Evolutionary conservation across 495 filamentous ascomycete species (phyloP).

Genomic region (Penicillium canescens): DNA sequence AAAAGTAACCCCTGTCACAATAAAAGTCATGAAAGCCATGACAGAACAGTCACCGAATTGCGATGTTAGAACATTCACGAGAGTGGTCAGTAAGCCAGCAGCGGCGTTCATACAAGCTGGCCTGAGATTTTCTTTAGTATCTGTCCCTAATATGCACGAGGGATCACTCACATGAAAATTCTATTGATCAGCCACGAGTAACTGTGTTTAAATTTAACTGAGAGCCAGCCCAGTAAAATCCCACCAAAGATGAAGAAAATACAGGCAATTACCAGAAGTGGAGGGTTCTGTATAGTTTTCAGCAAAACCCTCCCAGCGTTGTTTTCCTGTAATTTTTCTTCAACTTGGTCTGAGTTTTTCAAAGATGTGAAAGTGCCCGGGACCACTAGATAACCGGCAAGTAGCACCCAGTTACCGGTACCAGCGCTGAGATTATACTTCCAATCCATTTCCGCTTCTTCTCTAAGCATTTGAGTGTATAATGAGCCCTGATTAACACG

Average conservation of each 20-base stretch:
- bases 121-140: conserved; percentile 6
- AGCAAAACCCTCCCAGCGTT: conserved; percentile 14
- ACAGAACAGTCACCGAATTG: conserved; percentile 39
- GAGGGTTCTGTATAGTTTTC: conserved; percentile 22
- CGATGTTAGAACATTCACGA: conserved; percentile 14
- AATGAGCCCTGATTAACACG: too few species aligned
- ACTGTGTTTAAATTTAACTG: conserved; percentile 18
- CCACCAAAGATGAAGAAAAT: conserved; percentile 16
- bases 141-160: neutral
- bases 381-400: conserved; percentile 37
- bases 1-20: neutral
- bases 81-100: conserved; percentile 50
- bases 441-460: too few species aligned
- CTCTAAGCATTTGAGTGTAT: too few species aligned
- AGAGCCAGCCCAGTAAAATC: conserved; percentile 18
- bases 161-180: conserved; percentile 24
- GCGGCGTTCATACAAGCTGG: conserved; percentile 39
- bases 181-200: conserved; percentile 33
- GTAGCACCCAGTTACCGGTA: conserved; percentile 31
- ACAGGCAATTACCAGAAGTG: conserved; percentile 22
- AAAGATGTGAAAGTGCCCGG: conserved; percentile 37
- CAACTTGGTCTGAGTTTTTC: conserved; percentile 19
- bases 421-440: conserved; percentile 7
- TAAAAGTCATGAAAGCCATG: conserved; percentile 41
- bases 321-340: conserved; percentile 6